A percentile compares a stretch with the other conserved stretches of the same genome.
Evolutionary conservation across 495 filamentous ascomycete species (phyloP).

Genomic region (Penicillium manginii): DNA sequence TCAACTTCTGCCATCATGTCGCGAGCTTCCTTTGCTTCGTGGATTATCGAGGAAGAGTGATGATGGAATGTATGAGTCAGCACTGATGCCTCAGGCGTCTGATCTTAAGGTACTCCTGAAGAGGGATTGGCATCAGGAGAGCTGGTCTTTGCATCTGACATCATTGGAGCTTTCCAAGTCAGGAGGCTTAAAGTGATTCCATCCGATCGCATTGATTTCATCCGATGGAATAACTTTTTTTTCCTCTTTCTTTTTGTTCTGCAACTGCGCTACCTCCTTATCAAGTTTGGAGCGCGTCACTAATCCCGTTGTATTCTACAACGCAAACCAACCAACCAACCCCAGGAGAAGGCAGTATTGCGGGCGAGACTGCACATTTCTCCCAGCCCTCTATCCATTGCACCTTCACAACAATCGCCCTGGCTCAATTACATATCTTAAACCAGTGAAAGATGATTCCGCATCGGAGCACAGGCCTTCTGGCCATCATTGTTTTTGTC

Average conservation of each 20-base stretch:
- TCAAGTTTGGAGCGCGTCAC: conserved; percentile 16
- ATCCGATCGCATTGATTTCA: conserved; percentile 1
- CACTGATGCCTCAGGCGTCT: conserved; percentile 12
- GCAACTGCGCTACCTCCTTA: neutral
- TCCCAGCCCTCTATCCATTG: neutral
- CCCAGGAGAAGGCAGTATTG: conserved; percentile 19
- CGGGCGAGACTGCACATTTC: conserved; percentile 9
- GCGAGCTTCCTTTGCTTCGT: neutral
- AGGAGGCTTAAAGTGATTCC: conserved; percentile 6
- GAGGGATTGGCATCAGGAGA: conserved; percentile 8
- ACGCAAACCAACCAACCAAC: conserved; percentile 1
- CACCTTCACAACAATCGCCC: neutral
- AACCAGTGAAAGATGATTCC: conserved; percentile 42
- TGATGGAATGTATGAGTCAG: conserved; percentile 3
- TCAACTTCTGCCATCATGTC: neutral
- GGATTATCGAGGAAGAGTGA: neutral
- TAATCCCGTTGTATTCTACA: conserved; percentile 23
- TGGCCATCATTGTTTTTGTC: conserved; percentile 48
- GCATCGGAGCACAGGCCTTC: conserved; percentile 46
- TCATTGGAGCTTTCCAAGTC: conserved; percentile 6
- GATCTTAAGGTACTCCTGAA: neutral
- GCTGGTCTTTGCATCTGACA: conserved; percentile 12
- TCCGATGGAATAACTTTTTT: conserved; percentile 15
- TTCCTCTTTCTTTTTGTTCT: neutral
- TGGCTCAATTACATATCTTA: neutral